Evolutionary conservation across 768 basidiomycete species (phyloP).

Genomic region (Leucocoprinus sp.): DNA sequence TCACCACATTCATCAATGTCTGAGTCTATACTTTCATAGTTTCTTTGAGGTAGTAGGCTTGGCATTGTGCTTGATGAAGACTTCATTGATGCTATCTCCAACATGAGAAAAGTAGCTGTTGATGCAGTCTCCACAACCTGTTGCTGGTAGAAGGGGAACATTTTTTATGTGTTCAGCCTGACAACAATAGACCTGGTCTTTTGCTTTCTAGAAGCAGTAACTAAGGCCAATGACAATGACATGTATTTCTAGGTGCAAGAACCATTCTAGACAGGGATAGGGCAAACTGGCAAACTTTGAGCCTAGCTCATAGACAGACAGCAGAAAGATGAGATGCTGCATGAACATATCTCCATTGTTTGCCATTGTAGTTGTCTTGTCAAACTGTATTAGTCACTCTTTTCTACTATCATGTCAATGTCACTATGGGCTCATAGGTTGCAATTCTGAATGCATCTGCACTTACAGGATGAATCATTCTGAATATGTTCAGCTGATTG

Average conservation of each 20-base stretch:
- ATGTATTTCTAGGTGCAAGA: conserved; percentile 47
- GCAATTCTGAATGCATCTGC: conserved; percentile 19
- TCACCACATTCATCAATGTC: background rate
- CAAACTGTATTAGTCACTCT: conserved; percentile 18
- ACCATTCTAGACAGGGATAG: conserved; percentile 42
- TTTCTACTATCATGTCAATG: background rate
- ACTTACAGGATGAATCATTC: conserved; percentile 18
- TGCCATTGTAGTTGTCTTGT: too few species aligned
- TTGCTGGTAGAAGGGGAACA: conserved; percentile 3
- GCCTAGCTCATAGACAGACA: conserved; percentile 51
- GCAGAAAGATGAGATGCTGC: conserved; percentile 43
- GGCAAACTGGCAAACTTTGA: conserved; percentile 22
- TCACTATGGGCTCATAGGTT: conserved; percentile 12
- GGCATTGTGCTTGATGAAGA: too few species aligned
- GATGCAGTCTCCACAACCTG: too few species aligned
- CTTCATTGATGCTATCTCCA: too few species aligned
- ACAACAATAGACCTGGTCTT: conserved; percentile 23
- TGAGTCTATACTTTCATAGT: too few species aligned
- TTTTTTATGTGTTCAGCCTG: conserved; percentile 1
- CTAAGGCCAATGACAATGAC: conserved; percentile 43
- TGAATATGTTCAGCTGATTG: conserved; percentile 16
- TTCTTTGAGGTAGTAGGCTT: too few species aligned
- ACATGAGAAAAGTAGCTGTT: too few species aligned
- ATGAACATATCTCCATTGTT: conserved; percentile 18
- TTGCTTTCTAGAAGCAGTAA: conserved; percentile 48